Evolutionary conservation across 495 filamentous ascomycete genomes (phyloP).

Genomic region (Lasiosphaeria miniovina): DNA sequence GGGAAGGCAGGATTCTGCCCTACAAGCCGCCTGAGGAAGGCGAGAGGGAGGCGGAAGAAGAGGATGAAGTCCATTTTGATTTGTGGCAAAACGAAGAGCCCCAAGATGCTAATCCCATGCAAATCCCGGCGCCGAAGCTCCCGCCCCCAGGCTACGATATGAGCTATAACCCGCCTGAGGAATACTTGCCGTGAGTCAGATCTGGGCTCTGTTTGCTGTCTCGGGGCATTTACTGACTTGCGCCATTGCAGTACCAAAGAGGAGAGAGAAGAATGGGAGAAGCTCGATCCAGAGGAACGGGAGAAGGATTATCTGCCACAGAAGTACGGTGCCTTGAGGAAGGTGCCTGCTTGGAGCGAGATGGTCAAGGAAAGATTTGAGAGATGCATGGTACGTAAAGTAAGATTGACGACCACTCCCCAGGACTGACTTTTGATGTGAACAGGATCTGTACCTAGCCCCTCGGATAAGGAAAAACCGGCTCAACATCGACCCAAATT

Average conservation of each 20-base stretch:
- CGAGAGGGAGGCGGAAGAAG: slow-evolving; percentile 64
- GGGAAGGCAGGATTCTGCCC: slow-evolving; percentile 88
- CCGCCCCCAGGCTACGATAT: slow-evolving; percentile 92
- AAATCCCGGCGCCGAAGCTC: slow-evolving; percentile 93
- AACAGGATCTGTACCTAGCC: slow-evolving; percentile 81
- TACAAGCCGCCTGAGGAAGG: slow-evolving; percentile 78
- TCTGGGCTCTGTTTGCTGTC: not conserved
- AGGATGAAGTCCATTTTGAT: slow-evolving; percentile 72
- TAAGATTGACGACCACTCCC: not conserved
- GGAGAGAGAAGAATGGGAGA: slow-evolving; percentile 86
- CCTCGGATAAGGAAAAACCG: slow-evolving; percentile 89
- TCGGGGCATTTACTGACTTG: slow-evolving; percentile 6
- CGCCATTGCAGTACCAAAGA: slow-evolving; percentile 51
- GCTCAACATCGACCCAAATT: slow-evolving; percentile 94
- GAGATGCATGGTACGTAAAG: slow-evolving; percentile 59
- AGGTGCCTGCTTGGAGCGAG: slow-evolving; percentile 87
- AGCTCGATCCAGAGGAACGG: slow-evolving; percentile 82
- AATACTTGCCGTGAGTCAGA: slow-evolving; percentile 69
- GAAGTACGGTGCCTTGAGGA: slow-evolving; percentile 76
- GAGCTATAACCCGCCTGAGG: slow-evolving; percentile 92
- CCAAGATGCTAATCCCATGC: slow-evolving; percentile 83
- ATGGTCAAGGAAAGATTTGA: slow-evolving; percentile 96
- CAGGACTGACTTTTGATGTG: not conserved
- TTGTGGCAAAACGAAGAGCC: slow-evolving; percentile 91
- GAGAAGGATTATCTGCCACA: slow-evolving; percentile 85